Conservation (phyloP, 2,329 filamentous ascomycete species). For the Mollisiaceae sp. region DNA sequence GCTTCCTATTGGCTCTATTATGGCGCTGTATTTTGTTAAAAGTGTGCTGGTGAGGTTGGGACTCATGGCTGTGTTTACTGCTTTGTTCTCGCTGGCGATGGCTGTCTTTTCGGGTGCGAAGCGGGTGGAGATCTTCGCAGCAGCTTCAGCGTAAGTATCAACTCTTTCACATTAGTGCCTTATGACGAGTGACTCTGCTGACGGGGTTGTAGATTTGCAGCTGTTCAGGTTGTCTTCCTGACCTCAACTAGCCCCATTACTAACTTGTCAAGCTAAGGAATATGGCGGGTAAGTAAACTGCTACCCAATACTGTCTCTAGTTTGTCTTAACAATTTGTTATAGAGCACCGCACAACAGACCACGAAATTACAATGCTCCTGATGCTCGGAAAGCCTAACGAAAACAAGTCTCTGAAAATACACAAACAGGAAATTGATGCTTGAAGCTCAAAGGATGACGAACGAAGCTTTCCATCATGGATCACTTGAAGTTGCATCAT, state of each 20-base stretch:
- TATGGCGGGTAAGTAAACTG: not conserved
- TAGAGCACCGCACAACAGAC: not conserved
- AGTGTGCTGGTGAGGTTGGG: not conserved
- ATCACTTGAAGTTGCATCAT: too few species aligned
- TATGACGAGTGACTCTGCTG: not conserved
- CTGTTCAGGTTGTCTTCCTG: conserved; percentile 10
- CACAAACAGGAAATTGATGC: too few species aligned
- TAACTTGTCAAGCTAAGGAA: not conserved
- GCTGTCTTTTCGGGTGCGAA: conserved; percentile 4
- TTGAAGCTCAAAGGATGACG: too few species aligned
- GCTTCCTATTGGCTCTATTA: conserved; percentile 11
- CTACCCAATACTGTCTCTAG: not conserved
- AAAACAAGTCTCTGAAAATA: too few species aligned
- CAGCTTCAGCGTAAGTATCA: conserved; percentile 10
- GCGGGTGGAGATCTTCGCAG: conserved; percentile 20
- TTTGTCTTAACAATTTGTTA: not conserved
- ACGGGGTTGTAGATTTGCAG: not conserved
- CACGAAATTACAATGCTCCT: not conserved
- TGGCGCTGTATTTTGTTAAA: conserved; percentile 17
- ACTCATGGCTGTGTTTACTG: conserved; percentile 11
- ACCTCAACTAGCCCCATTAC: not conserved
- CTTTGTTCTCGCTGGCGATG: conserved; percentile 12
- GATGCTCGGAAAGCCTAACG: not conserved
- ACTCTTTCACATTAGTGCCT: too few species aligned
- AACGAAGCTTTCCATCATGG: too few species aligned